These are phyloP conservation scores for Rhododendron ovatum DNA, from an alignment of 148 eudicot species.

Conservation along the genomic window DNA sequence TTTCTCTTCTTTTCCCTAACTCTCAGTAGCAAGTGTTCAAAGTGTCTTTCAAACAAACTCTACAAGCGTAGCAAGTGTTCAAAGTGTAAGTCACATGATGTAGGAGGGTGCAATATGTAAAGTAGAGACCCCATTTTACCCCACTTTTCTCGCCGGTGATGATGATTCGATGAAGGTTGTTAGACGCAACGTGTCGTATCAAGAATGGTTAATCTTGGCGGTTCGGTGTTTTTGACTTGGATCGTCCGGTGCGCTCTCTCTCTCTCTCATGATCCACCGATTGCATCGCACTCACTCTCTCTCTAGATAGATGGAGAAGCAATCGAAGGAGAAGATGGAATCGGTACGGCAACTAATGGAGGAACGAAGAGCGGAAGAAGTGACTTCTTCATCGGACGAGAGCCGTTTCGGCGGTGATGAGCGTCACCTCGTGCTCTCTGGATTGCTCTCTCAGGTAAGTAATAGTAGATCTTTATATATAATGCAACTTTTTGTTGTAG, in stretches of 20 bases:
- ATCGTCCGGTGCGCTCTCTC: too few species aligned
- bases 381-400: not conserved
- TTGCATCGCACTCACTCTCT: not conserved
- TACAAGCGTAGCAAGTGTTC: not conserved
- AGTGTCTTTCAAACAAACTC: too few species aligned
- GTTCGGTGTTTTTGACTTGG: not conserved
- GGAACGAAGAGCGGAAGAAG: slow-evolving; percentile 13
- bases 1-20: too few species aligned
- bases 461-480: not conserved
- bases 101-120: too few species aligned
- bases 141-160: too few species aligned
- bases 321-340: slow-evolving; percentile 23
- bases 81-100: not conserved
- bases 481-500: not conserved
- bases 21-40: too few species aligned
- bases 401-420: slow-evolving; percentile 1
- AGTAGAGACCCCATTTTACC: too few species aligned
- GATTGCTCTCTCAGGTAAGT: slow-evolving; percentile 51
- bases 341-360: slow-evolving; percentile 34
- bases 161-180: not conserved
- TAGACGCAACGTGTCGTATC: not conserved
- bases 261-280: not conserved
- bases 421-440: slow-evolving; percentile 24
- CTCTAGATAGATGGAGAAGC: not conserved
- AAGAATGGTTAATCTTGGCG: not conserved